Conservation (phyloP, 495 filamentous ascomycete genomes). For the Penicillium crystallinum region DNA sequence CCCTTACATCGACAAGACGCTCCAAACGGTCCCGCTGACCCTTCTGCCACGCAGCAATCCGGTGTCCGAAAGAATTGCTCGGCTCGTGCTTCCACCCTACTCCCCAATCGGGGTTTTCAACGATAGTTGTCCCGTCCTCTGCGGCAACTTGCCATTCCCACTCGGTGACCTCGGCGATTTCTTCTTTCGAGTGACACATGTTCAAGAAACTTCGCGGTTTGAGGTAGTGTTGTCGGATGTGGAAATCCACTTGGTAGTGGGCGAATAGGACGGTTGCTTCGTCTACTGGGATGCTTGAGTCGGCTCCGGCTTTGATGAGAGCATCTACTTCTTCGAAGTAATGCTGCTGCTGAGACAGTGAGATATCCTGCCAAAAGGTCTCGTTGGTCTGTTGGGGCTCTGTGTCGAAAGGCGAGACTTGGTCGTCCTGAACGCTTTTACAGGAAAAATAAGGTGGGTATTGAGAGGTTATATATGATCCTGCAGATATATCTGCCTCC, state of each 20-base stretch:
- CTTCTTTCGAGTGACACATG: conserved; percentile 25
- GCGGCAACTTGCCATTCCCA: conserved; percentile 23
- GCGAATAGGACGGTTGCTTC: conserved; percentile 20
- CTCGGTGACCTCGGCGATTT: conserved; percentile 21
- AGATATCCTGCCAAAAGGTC: conserved; percentile 19
- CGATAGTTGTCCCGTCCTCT: not conserved
- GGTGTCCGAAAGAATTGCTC: not conserved
- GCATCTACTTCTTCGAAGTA: conserved; percentile 19
- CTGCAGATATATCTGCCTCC: conserved; percentile 17
- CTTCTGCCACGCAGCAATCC: not conserved
- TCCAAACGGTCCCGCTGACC: not conserved
- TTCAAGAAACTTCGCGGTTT: conserved; percentile 16
- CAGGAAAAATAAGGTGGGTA: conserved; percentile 26
- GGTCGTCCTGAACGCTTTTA: conserved; percentile 11
- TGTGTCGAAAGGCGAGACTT: conserved; percentile 14
- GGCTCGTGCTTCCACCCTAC: not conserved
- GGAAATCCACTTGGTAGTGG: conserved; percentile 31
- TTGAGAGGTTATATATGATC: conserved; percentile 14
- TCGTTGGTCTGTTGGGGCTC: not conserved
- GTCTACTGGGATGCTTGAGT: not conserved
- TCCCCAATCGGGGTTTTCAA: not conserved
- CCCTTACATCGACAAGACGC: not conserved
- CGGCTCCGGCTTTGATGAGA: not conserved
- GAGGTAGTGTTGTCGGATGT: conserved; percentile 34
- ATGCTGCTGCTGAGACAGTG: conserved; percentile 11